phyloP scores from a whole-genome alignment of 2,329 filamentous ascomycete genomes.

The Nemania sp. region DNA sequence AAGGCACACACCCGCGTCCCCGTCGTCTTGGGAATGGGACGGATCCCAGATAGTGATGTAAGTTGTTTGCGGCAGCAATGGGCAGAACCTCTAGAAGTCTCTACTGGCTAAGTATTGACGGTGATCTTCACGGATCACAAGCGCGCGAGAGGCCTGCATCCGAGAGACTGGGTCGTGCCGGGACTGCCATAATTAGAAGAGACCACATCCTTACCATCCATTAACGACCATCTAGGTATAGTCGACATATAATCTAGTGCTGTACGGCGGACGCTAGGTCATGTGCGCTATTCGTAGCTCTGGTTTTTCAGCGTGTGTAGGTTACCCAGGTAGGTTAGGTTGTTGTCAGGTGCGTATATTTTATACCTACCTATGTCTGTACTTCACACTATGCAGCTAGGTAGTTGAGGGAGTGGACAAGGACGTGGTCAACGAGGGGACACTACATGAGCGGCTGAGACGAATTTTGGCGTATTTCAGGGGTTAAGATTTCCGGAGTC shows the following conservation, averaged over 20 bases:
- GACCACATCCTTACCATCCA: constrained; percentile 13
- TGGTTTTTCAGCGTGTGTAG: too few species aligned
- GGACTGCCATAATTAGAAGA: constrained; percentile 35
- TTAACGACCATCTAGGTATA: constrained; percentile 20
- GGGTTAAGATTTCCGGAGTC: constrained; percentile 2
- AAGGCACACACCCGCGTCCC: constrained; percentile 1
- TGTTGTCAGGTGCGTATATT: not conserved
- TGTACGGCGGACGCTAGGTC: constrained; percentile 24
- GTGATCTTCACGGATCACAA: constrained; percentile 18
- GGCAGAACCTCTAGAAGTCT: not conserved
- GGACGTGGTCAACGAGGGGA: constrained; percentile 9
- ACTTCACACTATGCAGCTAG: not conserved
- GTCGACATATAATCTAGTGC: constrained; percentile 13
- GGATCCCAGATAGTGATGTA: not conserved
- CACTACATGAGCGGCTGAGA: constrained; percentile 18
- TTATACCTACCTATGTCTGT: too few species aligned
- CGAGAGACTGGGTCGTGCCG: constrained; percentile 34
- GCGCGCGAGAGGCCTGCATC: constrained; percentile 29
- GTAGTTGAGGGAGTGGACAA: not conserved
- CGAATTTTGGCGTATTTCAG: constrained; percentile 22
- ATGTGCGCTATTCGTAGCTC: constrained; percentile 24
- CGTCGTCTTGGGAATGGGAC: constrained; percentile 5
- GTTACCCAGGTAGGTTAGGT: not conserved
- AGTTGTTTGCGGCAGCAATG: not conserved
- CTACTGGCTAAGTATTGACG: not conserved